Percentiles rank a stretch among this genome's conserved stretches.
Conservation (phyloP, 2,329 filamentous ascomycete species). For the Cadophora malorum region DNA sequence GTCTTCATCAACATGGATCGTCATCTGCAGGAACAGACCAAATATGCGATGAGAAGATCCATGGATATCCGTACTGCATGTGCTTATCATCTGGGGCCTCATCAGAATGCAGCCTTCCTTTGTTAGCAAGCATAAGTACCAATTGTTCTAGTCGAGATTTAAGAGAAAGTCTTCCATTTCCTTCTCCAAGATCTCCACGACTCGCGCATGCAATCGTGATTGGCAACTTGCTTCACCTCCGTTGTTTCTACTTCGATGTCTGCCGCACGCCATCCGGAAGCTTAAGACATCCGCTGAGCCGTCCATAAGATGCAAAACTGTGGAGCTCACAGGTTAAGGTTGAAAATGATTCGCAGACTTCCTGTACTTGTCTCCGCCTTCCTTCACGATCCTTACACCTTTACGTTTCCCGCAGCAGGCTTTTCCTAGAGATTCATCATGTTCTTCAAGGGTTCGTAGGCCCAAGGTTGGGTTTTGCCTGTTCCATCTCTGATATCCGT, state of each 20-base stretch:
- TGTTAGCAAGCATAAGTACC: neutral
- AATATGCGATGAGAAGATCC: neutral
- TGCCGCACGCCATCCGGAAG: neutral
- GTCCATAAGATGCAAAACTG: neutral
- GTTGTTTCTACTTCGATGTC: neutral
- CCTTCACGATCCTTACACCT: neutral
- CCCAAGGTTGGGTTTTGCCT: neutral
- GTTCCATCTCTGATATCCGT: neutral
- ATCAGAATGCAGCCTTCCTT: neutral
- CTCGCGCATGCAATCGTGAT: neutral
- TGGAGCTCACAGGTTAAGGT: neutral
- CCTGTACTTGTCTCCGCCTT: neutral
- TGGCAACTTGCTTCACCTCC: neutral
- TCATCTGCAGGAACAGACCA: neutral
- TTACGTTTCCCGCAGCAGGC: neutral
- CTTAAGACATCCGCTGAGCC: constrained; percentile 11
- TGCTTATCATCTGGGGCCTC: neutral
- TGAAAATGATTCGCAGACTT: neutral
- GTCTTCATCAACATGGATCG: neutral
- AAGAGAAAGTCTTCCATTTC: no score
- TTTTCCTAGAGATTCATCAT: neutral
- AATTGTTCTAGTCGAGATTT: neutral
- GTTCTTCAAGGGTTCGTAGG: neutral
- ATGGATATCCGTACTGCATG: neutral
- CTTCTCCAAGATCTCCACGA: neutral